These are phyloP conservation scores for Exsudoporus floridanus DNA, from an alignment of 1,284 basidiomycete species.

Conservation along the genomic window DNA sequence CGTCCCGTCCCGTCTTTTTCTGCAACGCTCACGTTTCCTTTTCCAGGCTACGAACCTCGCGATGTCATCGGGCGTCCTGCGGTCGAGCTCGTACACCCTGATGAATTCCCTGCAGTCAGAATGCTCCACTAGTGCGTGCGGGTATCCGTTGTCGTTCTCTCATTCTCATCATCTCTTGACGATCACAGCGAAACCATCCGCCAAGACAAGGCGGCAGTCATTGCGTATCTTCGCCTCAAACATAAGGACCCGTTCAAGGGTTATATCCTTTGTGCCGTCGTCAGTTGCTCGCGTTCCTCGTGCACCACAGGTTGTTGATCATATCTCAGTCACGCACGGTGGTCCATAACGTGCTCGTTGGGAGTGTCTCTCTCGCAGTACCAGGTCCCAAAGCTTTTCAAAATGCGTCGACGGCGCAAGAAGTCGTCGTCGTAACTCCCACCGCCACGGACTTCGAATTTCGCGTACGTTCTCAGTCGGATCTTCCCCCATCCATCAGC, in stretches of 20 bases:
- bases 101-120: slow-evolving; percentile 63
- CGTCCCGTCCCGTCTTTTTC: not conserved
- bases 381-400: slow-evolving; percentile 71
- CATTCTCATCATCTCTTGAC: not conserved
- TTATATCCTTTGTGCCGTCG: slow-evolving; percentile 68
- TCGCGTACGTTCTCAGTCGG: slow-evolving; percentile 46
- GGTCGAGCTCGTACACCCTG: slow-evolving; percentile 71
- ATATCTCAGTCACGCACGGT: slow-evolving; percentile 51
- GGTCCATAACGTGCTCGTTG: slow-evolving; percentile 70
- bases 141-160: not conserved
- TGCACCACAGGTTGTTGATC: slow-evolving; percentile 10
- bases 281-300: slow-evolving; percentile 38
- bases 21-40: not conserved
- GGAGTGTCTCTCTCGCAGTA: slow-evolving; percentile 70
- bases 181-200: slow-evolving; percentile 61
- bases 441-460: slow-evolving; percentile 66
- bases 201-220: slow-evolving; percentile 71
- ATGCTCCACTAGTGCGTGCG: slow-evolving; percentile 61
- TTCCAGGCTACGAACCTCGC: slow-evolving; percentile 63
- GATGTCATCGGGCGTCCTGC: slow-evolving; percentile 67
- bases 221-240: slow-evolving; percentile 70
- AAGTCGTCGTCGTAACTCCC: slow-evolving; percentile 69
- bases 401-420: slow-evolving; percentile 75
- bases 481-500: slow-evolving; percentile 15
- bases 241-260: slow-evolving; percentile 74